Conservation (phyloP, 371 early-diverging fungal genomes). For the Lichtheimia ramosa region DNA sequence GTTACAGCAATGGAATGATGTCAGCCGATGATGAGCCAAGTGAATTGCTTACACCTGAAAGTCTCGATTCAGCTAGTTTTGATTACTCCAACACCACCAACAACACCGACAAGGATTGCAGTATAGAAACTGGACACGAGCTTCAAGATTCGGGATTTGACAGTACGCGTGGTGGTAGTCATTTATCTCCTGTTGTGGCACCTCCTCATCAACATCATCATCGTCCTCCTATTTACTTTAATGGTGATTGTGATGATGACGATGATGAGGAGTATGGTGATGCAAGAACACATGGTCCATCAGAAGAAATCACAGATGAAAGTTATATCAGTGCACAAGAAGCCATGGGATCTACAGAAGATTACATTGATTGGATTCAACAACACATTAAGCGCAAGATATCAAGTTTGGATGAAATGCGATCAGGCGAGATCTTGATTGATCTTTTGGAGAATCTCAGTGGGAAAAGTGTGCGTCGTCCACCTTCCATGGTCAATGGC, state of each 20-base stretch:
- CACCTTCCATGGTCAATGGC: slow-evolving; percentile 2
- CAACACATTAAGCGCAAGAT: slow-evolving; percentile 24
- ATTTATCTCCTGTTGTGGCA: background rate
- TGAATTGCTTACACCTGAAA: background rate
- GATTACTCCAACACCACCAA: too few species aligned
- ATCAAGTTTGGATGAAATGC: slow-evolving; percentile 31
- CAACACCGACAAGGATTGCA: too few species aligned
- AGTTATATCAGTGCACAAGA: background rate
- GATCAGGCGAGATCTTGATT: slow-evolving; percentile 49
- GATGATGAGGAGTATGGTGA: slow-evolving; percentile 36
- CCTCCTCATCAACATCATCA: background rate
- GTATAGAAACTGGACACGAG: slow-evolving; percentile 1
- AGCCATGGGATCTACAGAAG: slow-evolving; percentile 12
- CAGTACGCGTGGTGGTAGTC: slow-evolving; percentile 1
- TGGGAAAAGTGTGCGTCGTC: slow-evolving; percentile 38
- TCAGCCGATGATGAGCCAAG: slow-evolving; percentile 5
- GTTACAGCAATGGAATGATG: too few species aligned
- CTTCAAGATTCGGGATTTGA: slow-evolving; percentile 17
- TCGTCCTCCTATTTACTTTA: background rate
- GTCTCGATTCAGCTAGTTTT: background rate
- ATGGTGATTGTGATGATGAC: slow-evolving; percentile 18
- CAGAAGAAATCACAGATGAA: slow-evolving; percentile 13
- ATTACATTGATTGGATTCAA: slow-evolving; percentile 60
- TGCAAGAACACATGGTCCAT: slow-evolving; percentile 12
- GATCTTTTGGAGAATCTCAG: slow-evolving; percentile 48